A percentile compares a stretch with the other conserved stretches of the same genome.
Conservation (phyloP, 2,329 filamentous ascomycete species). For the Pseudodiploospora longispora region DNA sequence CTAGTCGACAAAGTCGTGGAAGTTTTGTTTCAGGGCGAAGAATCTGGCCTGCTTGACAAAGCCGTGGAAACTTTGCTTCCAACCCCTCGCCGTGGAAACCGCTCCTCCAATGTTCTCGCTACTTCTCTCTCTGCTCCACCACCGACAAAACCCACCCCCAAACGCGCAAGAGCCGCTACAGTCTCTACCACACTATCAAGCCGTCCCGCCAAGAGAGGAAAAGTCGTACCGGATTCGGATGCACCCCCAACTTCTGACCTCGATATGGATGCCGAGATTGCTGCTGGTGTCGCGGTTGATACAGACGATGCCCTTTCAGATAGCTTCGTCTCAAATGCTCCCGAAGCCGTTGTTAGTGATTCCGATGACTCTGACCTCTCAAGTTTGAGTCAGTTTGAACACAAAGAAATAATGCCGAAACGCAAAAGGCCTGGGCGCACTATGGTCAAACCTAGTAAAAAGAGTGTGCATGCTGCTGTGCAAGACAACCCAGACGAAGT, state of each 20-base stretch:
- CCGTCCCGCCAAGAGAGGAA: slow-evolving; percentile 22
- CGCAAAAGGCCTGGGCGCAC: no score
- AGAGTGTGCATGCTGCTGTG: no score
- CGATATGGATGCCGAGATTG: slow-evolving; percentile 24
- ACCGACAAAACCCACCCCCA: slow-evolving; percentile 10
- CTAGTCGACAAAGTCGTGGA: no score
- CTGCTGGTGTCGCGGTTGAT: slow-evolving; percentile 14
- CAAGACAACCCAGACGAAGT: no score
- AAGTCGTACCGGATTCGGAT: slow-evolving; percentile 22
- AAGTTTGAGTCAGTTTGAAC: no score
- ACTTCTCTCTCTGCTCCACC: slow-evolving; percentile 4
- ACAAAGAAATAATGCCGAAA: no score
- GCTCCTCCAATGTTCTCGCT: neutral
- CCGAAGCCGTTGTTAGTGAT: no score
- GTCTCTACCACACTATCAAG: slow-evolving; percentile 9
- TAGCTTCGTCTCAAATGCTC: neutral
- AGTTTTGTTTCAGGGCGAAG: no score
- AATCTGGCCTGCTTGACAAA: neutral
- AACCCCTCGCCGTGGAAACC: slow-evolving; percentile 2
- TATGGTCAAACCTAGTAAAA: no score
- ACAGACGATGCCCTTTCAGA: slow-evolving; percentile 4
- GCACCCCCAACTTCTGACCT: slow-evolving; percentile 15
- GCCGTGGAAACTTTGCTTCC: neutral
- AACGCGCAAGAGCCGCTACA: slow-evolving; percentile 19
- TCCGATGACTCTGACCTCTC: no score